A percentile compares a stretch with the other conserved stretches of the same genome.
These are phyloP conservation scores for Paulinella micropora DNA, from an alignment of 78 protist genomes.

Conservation along the genomic window DNA sequence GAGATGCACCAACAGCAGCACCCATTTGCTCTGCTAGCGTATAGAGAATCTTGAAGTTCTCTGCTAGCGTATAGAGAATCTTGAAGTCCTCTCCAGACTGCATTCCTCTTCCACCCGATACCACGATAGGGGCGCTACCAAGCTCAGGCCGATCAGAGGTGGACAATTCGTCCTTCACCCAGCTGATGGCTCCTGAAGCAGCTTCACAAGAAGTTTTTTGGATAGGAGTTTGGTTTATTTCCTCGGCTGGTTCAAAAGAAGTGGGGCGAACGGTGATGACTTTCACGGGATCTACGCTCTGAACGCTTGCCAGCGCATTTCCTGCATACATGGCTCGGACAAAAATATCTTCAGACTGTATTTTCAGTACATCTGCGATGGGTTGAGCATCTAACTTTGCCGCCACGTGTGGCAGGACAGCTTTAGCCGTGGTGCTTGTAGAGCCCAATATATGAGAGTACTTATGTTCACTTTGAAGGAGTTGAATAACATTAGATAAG, in stretches of 20 bases:
- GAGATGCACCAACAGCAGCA: conserved; percentile 90
- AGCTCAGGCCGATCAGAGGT: conserved; percentile 83
- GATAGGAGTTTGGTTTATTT: neutral
- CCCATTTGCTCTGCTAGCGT: conserved; percentile 71
- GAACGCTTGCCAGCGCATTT: conserved; percentile 82
- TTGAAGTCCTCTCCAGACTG: too few species aligned
- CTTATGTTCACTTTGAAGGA: neutral
- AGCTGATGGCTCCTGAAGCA: neutral
- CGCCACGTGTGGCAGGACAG: conserved; percentile 71
- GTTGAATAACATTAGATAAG: neutral
- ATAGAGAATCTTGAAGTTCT: conserved; percentile 78
- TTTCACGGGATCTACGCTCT: conserved; percentile 57
- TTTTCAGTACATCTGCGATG: too few species aligned
- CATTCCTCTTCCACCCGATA: too few species aligned
- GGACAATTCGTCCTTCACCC: conserved; percentile 37
- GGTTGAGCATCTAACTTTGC: too few species aligned
- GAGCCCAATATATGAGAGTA: conserved; percentile 64
- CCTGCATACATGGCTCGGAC: conserved; percentile 90
- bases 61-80: too few species aligned
- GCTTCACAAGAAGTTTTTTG: too few species aligned
- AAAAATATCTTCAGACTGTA: conserved; percentile 60
- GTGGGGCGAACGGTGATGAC: conserved; percentile 76
- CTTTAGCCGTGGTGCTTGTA: conserved; percentile 60
- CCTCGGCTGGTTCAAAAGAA: conserved; percentile 40
- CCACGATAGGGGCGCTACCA: conserved; percentile 53